phyloP scores from a whole-genome alignment of 106 monocot species.

The Platanthera guangdongensis region DNA sequence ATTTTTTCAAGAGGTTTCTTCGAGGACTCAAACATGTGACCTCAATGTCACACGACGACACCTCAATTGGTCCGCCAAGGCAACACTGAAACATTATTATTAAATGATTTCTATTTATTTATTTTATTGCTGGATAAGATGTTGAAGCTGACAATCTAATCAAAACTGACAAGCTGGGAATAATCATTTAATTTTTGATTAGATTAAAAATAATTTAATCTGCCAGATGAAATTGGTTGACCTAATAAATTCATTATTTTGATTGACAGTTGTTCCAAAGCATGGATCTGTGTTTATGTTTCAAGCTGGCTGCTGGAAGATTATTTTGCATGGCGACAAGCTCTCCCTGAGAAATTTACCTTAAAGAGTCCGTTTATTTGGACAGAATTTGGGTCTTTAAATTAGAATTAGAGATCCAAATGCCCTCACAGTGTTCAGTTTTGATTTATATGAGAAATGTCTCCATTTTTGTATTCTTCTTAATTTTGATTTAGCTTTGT shows the following conservation, averaged over 20 bases:
- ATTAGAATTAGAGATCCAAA: no score
- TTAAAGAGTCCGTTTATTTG: background rate
- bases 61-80: background rate
- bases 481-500: no score
- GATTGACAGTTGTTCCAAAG: conserved; percentile 47
- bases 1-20: no score
- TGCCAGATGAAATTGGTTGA: background rate
- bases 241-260: background rate
- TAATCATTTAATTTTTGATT: background rate
- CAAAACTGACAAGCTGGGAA: background rate
- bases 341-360: conserved; percentile 18
- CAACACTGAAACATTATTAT: background rate
- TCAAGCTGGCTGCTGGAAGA: conserved; percentile 50
- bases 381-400: no score
- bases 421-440: no score
- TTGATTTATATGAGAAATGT: no score
- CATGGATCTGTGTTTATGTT: conserved; percentile 50
- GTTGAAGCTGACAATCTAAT: background rate
- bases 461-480: no score
- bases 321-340: conserved; percentile 45
- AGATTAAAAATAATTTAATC: background rate
- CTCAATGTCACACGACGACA: background rate
- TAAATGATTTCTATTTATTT: background rate
- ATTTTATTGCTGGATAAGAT: background rate
- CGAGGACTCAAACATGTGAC: no score